These are phyloP conservation scores for Sporothrix brunneoviolacea DNA, from an alignment of 2,329 filamentous ascomycete species.

Conservation along the genomic window DNA sequence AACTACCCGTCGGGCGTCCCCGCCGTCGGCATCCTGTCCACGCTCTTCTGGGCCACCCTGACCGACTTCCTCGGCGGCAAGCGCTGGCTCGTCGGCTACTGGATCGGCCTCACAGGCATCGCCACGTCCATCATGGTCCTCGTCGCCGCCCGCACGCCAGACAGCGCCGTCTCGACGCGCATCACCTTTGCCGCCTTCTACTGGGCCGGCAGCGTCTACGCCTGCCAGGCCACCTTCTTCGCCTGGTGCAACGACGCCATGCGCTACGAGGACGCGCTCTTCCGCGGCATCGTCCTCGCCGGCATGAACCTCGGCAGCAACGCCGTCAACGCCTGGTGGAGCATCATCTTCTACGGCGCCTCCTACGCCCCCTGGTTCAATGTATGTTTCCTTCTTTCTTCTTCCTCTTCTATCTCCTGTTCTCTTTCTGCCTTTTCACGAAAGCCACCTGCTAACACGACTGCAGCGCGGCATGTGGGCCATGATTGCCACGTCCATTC, in stretches of 20 bases:
- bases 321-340: conserved; percentile 68
- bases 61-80: conserved; percentile 60
- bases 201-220: conserved; percentile 63
- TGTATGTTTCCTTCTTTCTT: conserved; percentile 33
- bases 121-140: conserved; percentile 57
- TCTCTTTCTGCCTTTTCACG: too few relatives aligned
- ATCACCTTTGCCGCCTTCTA: conserved; percentile 61
- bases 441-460: conserved; percentile 12
- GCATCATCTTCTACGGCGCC: conserved; percentile 62
- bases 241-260: conserved; percentile 70
- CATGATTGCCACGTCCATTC: conserved; percentile 60
- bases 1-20: conserved; percentile 52
- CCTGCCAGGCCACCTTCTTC: conserved; percentile 68
- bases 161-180: conserved; percentile 35
- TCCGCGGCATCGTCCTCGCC: conserved; percentile 60
- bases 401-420: neutral
- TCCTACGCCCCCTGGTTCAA: conserved; percentile 60
- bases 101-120: conserved; percentile 58
- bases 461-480: conserved; percentile 61
- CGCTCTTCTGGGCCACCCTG: conserved; percentile 62
- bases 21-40: conserved; percentile 51
- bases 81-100: conserved; percentile 60
- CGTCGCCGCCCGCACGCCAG: conserved; percentile 37
- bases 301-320: conserved; percentile 66
- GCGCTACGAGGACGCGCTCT: conserved; percentile 54